Base-by-base conservation (phyloP, 441 rosid genomes). In the Flueggea neowawraea region DNA sequence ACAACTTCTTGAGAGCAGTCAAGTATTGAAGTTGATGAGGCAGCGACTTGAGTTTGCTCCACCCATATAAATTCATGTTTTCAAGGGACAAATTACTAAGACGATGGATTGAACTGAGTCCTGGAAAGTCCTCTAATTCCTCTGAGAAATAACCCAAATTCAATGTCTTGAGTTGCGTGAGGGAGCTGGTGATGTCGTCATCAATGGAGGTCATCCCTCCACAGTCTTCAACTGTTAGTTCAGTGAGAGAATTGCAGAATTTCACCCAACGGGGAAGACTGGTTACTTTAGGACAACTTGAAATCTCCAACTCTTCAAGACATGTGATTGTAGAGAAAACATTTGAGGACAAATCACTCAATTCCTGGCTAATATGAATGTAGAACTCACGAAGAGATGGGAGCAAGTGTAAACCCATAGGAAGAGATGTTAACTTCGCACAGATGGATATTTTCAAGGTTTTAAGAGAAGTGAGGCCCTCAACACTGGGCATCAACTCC, bases 21-120 rank as follows among this genome's bases (percentile, higher is more conserved):
- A 69, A 58, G 54, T 54, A 22, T 57, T 61, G 80, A 41, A 73
- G 62, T 51, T 76, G 72, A 28, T 60, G 22, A 1, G 80, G 80
- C 16, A 76, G 28, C 36, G 61, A 63, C 31, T 15, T 22, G 15
- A 50, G 55, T 10, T 65, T 63, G 14, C 31, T 11, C 54, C 65
- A 60, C 6, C 80, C 77, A 10, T 0, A 9, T 50, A 69, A 62
- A 0, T 0, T 0, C 39, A 65, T 32, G 10, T 43, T 6, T 41
- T 71, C 58, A 31, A 75, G 67, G 32, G 60, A 60, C 0, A 58
- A 48, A 13, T 41, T 14, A 45, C 28, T 22, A 22, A 66, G 48
- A 15, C 44, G 45, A 31, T 55, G 62, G 55, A 64, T 73, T 43
- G 68, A 62, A 54, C 15, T 59, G 11, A 72, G 48, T 22, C 61